Base-by-base conservation (phyloP, 345 rosid species). In the Eucalyptus cladocalyx region DNA sequence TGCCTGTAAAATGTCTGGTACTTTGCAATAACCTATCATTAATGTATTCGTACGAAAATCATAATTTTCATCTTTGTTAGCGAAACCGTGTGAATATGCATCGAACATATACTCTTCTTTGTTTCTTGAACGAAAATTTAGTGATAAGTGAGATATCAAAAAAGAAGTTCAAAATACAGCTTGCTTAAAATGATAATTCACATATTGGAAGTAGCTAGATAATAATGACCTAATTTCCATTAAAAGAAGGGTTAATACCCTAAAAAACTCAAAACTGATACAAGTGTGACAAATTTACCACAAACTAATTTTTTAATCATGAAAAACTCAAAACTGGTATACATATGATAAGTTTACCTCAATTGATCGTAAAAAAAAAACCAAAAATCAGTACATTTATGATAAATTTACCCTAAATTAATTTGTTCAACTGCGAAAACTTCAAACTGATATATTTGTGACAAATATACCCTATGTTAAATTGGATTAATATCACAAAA, bases 361-460 rank as follows among this genome's bases (percentile, higher is more conserved):
- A 51, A 51, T 19, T 51, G 1, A 53, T 53, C 5, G 10, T 53
- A 53, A 53, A 53, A 48, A 45, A 45, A 49, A 53, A 53, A 53
- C 10, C 0, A 2, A 0, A 53, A 53, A 53, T 9, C 3, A 19
- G 2, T 53, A 53, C 1, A 53, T 53, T 53, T 19, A 8, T 53
- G 0, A 53, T 21, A 21, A 53, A 53, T 53, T 53, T 53, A 53
- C 5, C 26, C 0, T 53, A 53, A 53, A 53, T 53, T 8, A 53
- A 21, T 21, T 21, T 53, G 2, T 53, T 8, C 0, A 1, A 21
- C 2, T 0, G 0, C 24, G 0, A 53, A 53, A 19, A 53, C 2
- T 9, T 4, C 5, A 53, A 53, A 53, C 11, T 21, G 0, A 53
- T 53, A 53, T 53, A 53, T 4, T 53, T 53, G 0, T 21, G 1